phyloP scores from a whole-genome alignment of 2,329 filamentous ascomycete species.

The Hypoxylon sp. region DNA sequence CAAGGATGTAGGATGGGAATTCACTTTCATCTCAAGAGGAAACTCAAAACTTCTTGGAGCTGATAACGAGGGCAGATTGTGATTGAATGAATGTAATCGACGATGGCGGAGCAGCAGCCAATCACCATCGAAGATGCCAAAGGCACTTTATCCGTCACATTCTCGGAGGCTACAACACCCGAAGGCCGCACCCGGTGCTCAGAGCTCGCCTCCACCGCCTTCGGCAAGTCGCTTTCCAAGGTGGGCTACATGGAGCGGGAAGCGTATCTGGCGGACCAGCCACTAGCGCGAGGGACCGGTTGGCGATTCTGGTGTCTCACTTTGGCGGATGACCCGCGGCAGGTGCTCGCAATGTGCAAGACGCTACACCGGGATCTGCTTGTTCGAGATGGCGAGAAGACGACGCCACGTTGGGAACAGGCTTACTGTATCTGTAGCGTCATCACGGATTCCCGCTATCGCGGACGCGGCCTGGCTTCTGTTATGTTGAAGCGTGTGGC shows the following conservation, averaged over 20 bases:
- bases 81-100: too few relatives aligned
- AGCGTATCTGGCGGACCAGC: conserved; percentile 12
- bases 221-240: conserved; percentile 27
- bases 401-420: conserved; percentile 8
- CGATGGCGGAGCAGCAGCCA: conserved; percentile 3
- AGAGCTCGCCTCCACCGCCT: conserved; percentile 26
- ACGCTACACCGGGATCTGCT: conserved; percentile 34
- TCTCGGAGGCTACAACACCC: conserved; percentile 25
- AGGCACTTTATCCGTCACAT: conserved; percentile 11
- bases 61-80: too few relatives aligned
- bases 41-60: too few relatives aligned
- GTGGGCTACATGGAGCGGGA: conserved; percentile 27
- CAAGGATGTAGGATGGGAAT: too few relatives aligned
- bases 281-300: conserved; percentile 16
- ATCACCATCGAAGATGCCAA: conserved; percentile 16
- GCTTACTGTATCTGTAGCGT: conserved; percentile 36
- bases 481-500: conserved; percentile 29
- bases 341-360: conserved; percentile 35
- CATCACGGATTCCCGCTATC: conserved; percentile 24
- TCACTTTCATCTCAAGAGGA: too few relatives aligned
- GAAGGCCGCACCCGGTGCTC: conserved; percentile 19
- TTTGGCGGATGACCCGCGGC: conserved; percentile 11
- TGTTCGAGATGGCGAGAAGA: conserved; percentile 11
- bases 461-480: conserved; percentile 30
- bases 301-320: conserved; percentile 31